Base-by-base conservation (phyloP, 2,329 filamentous ascomycete genomes). In the Cordyceps militaris region DNA sequence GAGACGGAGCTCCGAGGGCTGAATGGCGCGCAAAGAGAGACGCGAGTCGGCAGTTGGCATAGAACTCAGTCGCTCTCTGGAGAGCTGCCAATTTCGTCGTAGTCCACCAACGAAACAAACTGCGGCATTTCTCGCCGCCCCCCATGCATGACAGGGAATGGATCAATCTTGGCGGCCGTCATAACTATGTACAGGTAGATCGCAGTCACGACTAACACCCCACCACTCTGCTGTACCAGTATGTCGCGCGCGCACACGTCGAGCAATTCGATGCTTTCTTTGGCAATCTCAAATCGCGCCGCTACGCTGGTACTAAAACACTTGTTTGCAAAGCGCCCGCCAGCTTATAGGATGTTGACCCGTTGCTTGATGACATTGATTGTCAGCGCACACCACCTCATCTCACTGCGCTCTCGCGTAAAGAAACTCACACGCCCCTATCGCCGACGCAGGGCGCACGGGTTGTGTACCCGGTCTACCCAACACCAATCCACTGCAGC, bases 31-130 rank as follows among this genome's bases (percentile, higher is more conserved):
- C 50, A 32, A 38, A 32, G 34, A 38, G 34, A 38, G 21, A 13
- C 52, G 30, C 42, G 43, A 55, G 16, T 55, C 52, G 52, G 52
- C 52, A 55, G 52, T 55, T 55, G 52, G 28, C 30, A 28, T 19
- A 44, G 24, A 34, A 23, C 38, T 34, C 28, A 46, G 21, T 46
- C 28, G n/a, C 23, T 19, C 50, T 51, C 50, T 16, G n/a, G 36
- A 30, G 23, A 55, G 16, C 52, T 55, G 42, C 52, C 30, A 24
- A 19, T 46, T 55, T 55, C 32, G 42, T 47, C 52, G 52, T 55
- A 55, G 52, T 30, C 43, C 40, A 26, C 19, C 26, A n/a, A 43
- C 26, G 19, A 43, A 44, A 44, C 28, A 43, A 21, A n/a, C 30
- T 55, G 52, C 51, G 40, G 51, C 32, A 55, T 55, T 53, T 44